phyloP scores from a whole-genome alignment of 2,329 filamentous ascomycete genomes.

The Leptographium procerum region DNA sequence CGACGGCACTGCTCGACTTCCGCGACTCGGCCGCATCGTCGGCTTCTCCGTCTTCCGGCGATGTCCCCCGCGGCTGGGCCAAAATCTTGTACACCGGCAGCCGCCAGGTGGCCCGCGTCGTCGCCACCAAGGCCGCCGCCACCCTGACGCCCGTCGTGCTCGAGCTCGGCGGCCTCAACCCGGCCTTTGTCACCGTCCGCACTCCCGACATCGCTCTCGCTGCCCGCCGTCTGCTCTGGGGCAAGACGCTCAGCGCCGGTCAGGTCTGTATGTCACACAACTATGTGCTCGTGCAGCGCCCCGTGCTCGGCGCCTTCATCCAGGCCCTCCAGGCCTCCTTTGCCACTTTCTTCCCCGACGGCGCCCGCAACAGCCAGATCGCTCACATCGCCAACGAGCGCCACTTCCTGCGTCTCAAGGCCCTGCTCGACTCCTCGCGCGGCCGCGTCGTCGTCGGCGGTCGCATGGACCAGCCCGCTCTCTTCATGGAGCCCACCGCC shows the following conservation, averaged over 20 bases:
- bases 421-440: conserved; percentile 73
- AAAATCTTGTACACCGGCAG: conserved; percentile 97
- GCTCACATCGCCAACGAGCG: conserved; percentile 68
- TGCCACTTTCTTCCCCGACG: conserved; percentile 70
- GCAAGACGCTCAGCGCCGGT: conserved; percentile 75
- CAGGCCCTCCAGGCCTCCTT: conserved; percentile 60
- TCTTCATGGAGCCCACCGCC: conserved; percentile 87
- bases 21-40: conserved; percentile 27
- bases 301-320: conserved; percentile 60
- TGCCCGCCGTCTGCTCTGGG: conserved; percentile 77
- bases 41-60: neutral
- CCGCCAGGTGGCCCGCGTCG: conserved; percentile 67
- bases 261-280: conserved; percentile 92
- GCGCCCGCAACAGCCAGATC: conserved; percentile 70
- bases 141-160: conserved; percentile 79
- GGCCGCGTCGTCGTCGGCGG: conserved; percentile 86
- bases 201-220: conserved; percentile 64
- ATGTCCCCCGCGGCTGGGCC: conserved; percentile 57
- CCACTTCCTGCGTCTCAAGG: conserved; percentile 75
- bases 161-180: conserved; percentile 86
- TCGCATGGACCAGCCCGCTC: conserved; percentile 63
- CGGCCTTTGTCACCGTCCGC: conserved; percentile 79
- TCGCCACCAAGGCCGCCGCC: conserved; percentile 80
- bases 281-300: conserved; percentile 74
- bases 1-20: conserved; percentile 61